Conservation (phyloP, 805 yeast species). For the Candida insectorum region DNA sequence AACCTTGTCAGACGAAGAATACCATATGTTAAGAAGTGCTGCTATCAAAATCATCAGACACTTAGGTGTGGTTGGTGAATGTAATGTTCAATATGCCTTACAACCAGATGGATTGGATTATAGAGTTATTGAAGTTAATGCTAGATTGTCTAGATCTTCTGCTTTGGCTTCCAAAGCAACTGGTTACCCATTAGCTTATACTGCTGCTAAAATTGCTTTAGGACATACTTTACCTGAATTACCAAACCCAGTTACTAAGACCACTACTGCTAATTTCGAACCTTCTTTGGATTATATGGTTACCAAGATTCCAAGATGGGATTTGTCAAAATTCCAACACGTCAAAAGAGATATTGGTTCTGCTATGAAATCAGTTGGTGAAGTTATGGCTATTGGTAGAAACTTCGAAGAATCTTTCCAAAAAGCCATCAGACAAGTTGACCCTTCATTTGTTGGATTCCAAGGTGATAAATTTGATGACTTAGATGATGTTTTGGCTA, state of each 20-base stretch:
- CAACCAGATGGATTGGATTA: conserved; percentile 96
- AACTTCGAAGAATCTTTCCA: conserved; percentile 97
- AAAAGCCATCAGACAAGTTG: conserved; percentile 95
- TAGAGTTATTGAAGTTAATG: conserved; percentile 96
- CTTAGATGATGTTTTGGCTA: conserved; percentile 70
- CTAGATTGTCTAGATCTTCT: conserved; percentile 96
- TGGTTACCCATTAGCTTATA: conserved; percentile 96
- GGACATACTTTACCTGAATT: conserved; percentile 93
- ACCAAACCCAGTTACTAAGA: conserved; percentile 91
- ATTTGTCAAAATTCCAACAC: conserved; percentile 89
- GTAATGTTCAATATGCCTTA: conserved; percentile 95
- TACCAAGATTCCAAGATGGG: conserved; percentile 99
- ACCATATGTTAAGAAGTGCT: conserved; percentile 95
- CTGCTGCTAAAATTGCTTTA: conserved; percentile 95
- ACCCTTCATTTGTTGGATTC: conserved; percentile 86
- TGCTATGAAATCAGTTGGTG: conserved; percentile 98
- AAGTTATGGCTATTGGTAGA: conserved; percentile 96
- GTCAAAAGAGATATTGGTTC: conserved; percentile 93
- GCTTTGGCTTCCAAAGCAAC: conserved; percentile 99
- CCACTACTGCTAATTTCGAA: conserved; percentile 95
- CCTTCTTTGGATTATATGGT: conserved; percentile 97
- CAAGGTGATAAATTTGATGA: conserved; percentile 80
- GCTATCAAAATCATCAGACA: conserved; percentile 97
- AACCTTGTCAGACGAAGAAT: conserved; percentile 93
- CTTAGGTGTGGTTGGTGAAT: conserved; percentile 98